A percentile compares a stretch with the other conserved stretches of the same genome.
Conservation (phyloP, 2,329 filamentous ascomycete genomes). For the Trichophyton verrucosum region DNA sequence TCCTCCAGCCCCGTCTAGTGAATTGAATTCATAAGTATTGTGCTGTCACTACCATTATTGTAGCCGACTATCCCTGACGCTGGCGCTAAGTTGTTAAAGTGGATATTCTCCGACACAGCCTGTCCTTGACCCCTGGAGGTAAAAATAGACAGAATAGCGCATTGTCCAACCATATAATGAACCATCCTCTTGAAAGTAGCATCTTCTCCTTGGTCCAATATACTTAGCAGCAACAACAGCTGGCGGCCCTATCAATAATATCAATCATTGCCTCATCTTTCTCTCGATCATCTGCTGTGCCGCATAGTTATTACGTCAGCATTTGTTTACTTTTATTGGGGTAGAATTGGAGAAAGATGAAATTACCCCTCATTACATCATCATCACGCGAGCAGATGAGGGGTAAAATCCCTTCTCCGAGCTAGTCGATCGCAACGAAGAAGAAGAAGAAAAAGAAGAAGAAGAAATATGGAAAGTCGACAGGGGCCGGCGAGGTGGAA, state of each 20-base stretch:
- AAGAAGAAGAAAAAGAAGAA: neutral
- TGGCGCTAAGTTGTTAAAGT: neutral
- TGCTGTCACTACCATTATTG: too few relatives aligned
- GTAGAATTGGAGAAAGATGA: neutral
- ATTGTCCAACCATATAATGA: neutral
- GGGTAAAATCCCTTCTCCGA: neutral
- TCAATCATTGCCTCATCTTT: neutral
- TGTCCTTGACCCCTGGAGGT: neutral
- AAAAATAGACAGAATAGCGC: neutral
- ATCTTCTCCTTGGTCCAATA: neutral
- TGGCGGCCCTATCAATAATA: neutral
- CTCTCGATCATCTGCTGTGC: too few relatives aligned
- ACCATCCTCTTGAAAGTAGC: neutral
- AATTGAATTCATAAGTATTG: neutral
- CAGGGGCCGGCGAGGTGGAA: neutral
- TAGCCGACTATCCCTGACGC: too few relatives aligned
- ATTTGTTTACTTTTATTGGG: neutral
- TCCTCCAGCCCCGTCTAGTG: neutral
- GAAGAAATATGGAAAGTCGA: neutral
- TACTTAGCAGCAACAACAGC: neutral
- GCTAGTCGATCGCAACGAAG: neutral
- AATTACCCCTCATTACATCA: constrained; percentile 1
- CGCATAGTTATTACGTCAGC: neutral
- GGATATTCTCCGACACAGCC: neutral
- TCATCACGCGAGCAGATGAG: neutral